These are phyloP conservation scores for Trypanosoma scelopori DNA, from an alignment of 208 protist genomes.

Conservation along the genomic window DNA sequence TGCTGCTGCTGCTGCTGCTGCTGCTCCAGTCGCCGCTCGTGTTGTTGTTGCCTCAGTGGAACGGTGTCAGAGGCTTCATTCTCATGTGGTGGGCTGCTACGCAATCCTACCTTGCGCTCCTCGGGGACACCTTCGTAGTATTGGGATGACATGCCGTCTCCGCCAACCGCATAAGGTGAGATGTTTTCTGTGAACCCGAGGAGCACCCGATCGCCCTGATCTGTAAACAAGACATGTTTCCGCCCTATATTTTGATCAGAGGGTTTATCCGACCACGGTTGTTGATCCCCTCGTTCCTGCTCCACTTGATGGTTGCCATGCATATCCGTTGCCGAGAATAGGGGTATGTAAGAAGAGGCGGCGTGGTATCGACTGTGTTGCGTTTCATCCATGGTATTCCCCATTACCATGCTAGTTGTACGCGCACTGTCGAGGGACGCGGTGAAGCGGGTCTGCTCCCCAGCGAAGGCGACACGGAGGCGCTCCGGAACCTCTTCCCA, in stretches of 20 bases:
- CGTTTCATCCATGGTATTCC: not conserved
- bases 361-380: not conserved
- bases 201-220: slow-evolving; percentile 13
- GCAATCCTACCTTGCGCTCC: not conserved
- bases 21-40: not conserved
- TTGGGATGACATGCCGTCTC: not conserved
- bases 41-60: not conserved
- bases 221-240: slow-evolving; percentile 18
- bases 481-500: slow-evolving; percentile 50
- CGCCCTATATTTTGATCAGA: not conserved
- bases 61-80: not conserved
- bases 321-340: not conserved
- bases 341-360: not conserved
- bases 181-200: slow-evolving; percentile 21
- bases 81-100: not conserved
- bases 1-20: not conserved
- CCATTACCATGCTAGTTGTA: not conserved
- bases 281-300: not conserved
- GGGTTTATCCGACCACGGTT: not conserved
- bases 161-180: not conserved
- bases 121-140: not conserved
- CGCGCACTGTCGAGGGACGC: not conserved
- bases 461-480: slow-evolving; percentile 37
- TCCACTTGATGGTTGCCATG: not conserved
- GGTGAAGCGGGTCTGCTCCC: slow-evolving; percentile 12